These are phyloP conservation scores for Termitomyces sp. DNA, from an alignment of 1,284 basidiomycete genomes.

Conservation along the genomic window DNA sequence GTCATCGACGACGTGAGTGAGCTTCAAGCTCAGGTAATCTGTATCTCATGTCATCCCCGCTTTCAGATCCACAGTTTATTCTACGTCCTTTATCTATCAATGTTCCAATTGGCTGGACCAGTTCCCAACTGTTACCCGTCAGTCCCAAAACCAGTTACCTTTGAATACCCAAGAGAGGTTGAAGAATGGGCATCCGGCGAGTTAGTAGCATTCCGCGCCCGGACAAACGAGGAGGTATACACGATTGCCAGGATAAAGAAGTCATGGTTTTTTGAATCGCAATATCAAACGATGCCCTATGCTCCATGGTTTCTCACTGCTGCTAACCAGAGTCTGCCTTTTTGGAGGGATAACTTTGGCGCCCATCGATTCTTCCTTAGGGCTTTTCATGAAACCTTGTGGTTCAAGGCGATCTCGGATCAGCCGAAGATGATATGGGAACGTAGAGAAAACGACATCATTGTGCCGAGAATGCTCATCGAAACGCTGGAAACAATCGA, in stretches of 20 bases:
- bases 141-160: no score
- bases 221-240: no score
- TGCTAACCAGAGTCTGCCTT: neutral
- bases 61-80: neutral
- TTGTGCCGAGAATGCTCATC: neutral
- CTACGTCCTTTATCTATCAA: neutral
- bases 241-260: no score
- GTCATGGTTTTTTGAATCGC: no score
- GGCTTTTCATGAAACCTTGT: neutral
- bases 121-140: neutral
- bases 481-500: neutral
- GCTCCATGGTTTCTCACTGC: no score
- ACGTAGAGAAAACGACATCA: no score
- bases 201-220: no score
- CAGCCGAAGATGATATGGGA: no score
- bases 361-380: neutral
- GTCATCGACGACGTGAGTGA: neutral
- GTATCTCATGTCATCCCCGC: neutral
- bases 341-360: neutral
- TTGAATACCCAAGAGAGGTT: no score
- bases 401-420: neutral
- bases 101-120: neutral
- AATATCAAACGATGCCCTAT: no score
- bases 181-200: no score
- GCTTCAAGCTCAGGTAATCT: neutral